Evolutionary conservation across 1,284 basidiomycete genomes (phyloP), one percentile per base, ranked within the genome.

Genomic region (Rhodotorula sp.): DNA sequence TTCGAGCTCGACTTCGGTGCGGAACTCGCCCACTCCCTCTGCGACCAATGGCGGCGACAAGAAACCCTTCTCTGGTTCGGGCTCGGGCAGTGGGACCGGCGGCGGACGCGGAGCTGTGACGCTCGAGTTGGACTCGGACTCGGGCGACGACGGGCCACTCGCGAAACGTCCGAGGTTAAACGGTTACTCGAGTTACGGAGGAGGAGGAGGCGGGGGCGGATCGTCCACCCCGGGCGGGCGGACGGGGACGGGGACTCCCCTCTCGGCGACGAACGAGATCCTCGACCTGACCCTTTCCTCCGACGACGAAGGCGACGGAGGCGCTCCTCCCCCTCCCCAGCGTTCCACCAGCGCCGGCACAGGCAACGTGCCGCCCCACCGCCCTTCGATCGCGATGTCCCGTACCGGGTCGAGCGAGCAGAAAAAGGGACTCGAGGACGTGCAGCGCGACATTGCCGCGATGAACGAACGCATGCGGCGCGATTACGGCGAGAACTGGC

Each of bases 111-210:
- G 19, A 48, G 16, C 26, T 34, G 47, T 26, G n/a, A 7, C 21
- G 45, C 49, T 54, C 49, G 54, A 55, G 7, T 14, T 55, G 26
- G 54, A 55, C 54, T n/a, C 28, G 43, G 45, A 45, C 43, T 52
- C 18, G 43, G 54, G 3, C 3, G 49, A 10, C 26, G 52, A 14
- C 6, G 58, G 0, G 82, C 86, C 87, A 6, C 84, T 86, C 65
- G 89, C 90, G 43, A 90, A 90, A 79, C 84, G 87, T 72, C 88
- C 90, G 77, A 79, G 90, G 52, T 89, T 88, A 6, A 85, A 87
- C 23, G 87, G 87, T 83, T 86, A n/a, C 86, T 87, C 8, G 84
- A 19, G n/a, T n/a, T 26, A 18, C 54, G 54, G 54, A 18, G 28
- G 34, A 34, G 34, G 34, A 34, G 34, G 34, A 34, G 34, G 26